These are phyloP conservation scores for Pyricularia grisea DNA, from an alignment of 2,329 filamentous ascomycete genomes.

Conservation along the genomic window DNA sequence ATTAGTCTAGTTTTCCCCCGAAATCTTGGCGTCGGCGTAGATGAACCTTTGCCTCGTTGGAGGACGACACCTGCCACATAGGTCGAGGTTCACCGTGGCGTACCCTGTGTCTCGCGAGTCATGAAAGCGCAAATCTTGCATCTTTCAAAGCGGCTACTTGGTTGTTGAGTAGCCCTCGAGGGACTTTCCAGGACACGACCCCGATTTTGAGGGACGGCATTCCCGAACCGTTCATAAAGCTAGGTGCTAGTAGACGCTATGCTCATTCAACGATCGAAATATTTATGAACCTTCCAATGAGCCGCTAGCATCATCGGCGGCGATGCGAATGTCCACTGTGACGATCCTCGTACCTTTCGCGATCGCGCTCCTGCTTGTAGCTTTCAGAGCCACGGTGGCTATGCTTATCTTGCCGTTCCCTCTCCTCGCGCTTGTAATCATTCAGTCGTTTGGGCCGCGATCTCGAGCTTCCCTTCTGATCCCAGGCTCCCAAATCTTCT, in stretches of 20 bases:
- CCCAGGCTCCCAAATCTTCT: conserved; percentile 15
- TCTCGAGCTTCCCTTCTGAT: conserved; percentile 9
- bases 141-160: background rate
- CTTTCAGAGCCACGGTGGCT: background rate
- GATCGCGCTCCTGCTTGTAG: background rate
- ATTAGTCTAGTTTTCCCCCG: background rate
- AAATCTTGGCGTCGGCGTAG: background rate
- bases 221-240: background rate
- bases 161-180: background rate
- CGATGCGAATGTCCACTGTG: background rate
- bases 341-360: background rate
- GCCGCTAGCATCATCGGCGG: background rate
- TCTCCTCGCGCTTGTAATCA: conserved; percentile 14
- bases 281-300: background rate
- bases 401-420: conserved; percentile 9
- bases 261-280: background rate
- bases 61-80: background rate
- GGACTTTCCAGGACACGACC: background rate
- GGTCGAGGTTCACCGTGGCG: background rate
- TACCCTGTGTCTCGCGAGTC: background rate
- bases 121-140: background rate
- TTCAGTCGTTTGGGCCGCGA: conserved; percentile 11
- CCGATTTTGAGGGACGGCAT: background rate
- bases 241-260: background rate
- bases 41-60: background rate